phyloP scores from a whole-genome alignment of 1,284 basidiomycete genomes.

The Irpex sp. region DNA sequence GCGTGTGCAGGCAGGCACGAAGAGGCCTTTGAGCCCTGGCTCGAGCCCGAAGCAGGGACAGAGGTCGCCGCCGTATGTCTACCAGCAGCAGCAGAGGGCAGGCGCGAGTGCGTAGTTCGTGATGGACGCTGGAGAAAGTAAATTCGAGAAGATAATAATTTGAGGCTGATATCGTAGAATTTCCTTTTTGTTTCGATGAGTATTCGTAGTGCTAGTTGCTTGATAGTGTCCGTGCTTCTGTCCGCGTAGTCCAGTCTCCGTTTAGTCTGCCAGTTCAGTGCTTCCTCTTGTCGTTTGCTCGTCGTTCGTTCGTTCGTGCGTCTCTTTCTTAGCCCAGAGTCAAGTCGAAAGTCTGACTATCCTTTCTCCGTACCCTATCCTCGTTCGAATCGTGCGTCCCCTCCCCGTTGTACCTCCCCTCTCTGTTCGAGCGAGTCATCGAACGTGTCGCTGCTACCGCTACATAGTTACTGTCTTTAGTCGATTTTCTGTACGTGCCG shows the following conservation, averaged over 20 bases:
- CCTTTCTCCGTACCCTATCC: too few species aligned
- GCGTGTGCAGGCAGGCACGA: background rate
- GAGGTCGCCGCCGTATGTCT: slow-evolving; percentile 8
- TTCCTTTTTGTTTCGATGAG: background rate
- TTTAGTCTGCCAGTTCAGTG: background rate
- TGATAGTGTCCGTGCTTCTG: background rate
- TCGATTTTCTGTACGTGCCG: too few species aligned
- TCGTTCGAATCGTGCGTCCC: too few species aligned
- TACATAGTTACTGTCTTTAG: too few species aligned
- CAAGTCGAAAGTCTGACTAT: too few species aligned
- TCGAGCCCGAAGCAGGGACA: slow-evolving; percentile 8
- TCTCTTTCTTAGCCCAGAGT: too few species aligned
- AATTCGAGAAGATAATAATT: too few species aligned
- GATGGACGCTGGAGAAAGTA: background rate
- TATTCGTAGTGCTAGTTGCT: background rate
- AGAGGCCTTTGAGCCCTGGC: slow-evolving; percentile 8
- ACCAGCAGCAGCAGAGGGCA: background rate
- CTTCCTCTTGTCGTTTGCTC: background rate
- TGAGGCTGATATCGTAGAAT: background rate
- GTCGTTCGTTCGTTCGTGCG: background rate
- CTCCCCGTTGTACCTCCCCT: too few species aligned
- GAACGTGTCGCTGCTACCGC: too few species aligned
- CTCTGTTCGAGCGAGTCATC: too few species aligned
- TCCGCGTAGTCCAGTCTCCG: background rate
- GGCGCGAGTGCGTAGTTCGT: background rate